A percentile compares a stretch with the other conserved stretches of the same genome.
Conservation (phyloP, 1,284 basidiomycete genomes). For the Microbotryum lychnidis-dioicae region DNA sequence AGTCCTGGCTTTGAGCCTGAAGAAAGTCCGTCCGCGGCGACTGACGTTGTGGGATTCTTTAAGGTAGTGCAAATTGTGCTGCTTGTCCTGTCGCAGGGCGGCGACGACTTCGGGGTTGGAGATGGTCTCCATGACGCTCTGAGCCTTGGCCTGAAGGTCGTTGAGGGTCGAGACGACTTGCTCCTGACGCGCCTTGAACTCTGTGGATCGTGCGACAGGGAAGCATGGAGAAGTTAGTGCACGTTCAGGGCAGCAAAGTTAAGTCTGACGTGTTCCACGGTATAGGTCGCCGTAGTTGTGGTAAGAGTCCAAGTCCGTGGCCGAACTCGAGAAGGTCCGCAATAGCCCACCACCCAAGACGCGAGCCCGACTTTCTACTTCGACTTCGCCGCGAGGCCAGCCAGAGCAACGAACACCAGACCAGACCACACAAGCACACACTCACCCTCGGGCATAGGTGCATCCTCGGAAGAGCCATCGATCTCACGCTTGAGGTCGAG, state of each 20-base stretch:
- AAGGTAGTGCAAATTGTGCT: slow-evolving; percentile 87
- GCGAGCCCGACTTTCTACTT: no score
- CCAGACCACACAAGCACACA: slow-evolving; percentile 1
- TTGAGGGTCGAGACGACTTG: slow-evolving; percentile 63
- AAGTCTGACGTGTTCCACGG: no score
- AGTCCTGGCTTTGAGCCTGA: no score
- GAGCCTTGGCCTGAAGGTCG: slow-evolving; percentile 79
- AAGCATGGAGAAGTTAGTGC: not conserved
- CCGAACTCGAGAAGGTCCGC: no score
- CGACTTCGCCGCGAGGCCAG: not conserved
- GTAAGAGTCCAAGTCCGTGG: no score
- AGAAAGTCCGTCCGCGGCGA: slow-evolving; percentile 21
- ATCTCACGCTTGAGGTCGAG: slow-evolving; percentile 34
- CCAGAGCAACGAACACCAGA: not conserved
- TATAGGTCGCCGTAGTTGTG: no score
- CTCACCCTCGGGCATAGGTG: slow-evolving; percentile 53
- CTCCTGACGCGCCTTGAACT: slow-evolving; percentile 72
- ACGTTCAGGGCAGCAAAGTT: no score
- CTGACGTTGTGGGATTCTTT: slow-evolving; percentile 85
- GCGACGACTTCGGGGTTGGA: slow-evolving; percentile 93
- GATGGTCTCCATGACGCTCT: slow-evolving; percentile 88
- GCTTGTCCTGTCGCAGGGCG: slow-evolving; percentile 84
- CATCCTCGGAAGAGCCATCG: slow-evolving; percentile 28
- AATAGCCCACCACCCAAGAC: no score
- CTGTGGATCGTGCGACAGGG: slow-evolving; percentile 42